Conservation (phyloP, 225 moss, liverwort and hornwort genomes). For the Pleurozium schreberi region DNA sequence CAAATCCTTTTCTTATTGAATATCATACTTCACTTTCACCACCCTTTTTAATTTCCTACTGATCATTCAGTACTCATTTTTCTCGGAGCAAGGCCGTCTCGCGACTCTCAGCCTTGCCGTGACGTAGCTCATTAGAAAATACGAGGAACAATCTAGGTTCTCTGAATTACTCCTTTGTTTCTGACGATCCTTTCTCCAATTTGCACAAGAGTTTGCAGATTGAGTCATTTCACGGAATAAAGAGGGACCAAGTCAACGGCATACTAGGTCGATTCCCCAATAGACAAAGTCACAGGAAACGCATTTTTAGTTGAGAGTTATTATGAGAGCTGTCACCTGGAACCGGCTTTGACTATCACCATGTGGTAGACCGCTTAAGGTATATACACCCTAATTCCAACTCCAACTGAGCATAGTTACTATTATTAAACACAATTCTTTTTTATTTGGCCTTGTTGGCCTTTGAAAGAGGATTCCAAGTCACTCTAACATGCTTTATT, state of each 20-base stretch:
- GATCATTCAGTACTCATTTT: background rate
- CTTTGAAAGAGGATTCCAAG: background rate
- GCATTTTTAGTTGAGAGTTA: background rate
- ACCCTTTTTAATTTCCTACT: background rate
- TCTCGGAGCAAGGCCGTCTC: background rate
- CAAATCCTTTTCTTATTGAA: background rate
- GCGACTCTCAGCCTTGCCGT: background rate
- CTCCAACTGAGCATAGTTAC: background rate
- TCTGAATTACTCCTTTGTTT: background rate
- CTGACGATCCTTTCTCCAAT: background rate
- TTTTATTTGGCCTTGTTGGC: background rate
- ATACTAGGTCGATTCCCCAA: background rate
- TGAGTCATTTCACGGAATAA: background rate
- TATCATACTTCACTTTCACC: background rate
- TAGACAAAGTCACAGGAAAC: background rate
- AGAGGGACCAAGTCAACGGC: background rate
- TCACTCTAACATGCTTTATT: background rate
- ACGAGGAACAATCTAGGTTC: background rate
- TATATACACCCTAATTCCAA: background rate
- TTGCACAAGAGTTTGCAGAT: background rate
- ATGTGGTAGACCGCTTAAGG: background rate
- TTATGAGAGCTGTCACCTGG: background rate
- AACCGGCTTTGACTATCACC: background rate
- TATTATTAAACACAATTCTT: background rate
- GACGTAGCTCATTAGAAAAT: background rate